Percentiles rank a stretch among this genome's conserved stretches.
These are phyloP conservation scores for Barnettozyma siamensis DNA, from an alignment of 805 yeast genomes.

Conservation along the genomic window DNA sequence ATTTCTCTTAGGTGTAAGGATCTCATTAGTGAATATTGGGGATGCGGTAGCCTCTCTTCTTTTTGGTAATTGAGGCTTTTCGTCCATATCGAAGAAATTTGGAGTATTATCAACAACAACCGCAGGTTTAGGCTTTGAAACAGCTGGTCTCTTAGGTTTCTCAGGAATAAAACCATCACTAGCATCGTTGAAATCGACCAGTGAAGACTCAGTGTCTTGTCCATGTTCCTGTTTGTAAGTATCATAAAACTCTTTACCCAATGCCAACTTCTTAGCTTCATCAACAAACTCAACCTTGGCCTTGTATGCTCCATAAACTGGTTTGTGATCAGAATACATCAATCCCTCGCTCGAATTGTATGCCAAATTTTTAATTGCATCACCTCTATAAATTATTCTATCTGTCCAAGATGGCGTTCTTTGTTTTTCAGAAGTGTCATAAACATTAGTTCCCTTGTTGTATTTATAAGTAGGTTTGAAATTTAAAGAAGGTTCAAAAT, in stretches of 20 bases:
- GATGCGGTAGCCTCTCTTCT: constrained; percentile 8
- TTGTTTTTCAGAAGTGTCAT: constrained; percentile 88
- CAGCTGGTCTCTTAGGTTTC: neutral
- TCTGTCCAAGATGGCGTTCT: constrained; percentile 98
- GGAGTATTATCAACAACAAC: constrained; percentile 5
- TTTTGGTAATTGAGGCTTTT: constrained; percentile 18
- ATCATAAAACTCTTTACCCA: constrained; percentile 56
- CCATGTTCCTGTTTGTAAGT: constrained; percentile 40
- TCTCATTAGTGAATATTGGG: constrained; percentile 9
- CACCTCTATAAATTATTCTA: constrained; percentile 66
- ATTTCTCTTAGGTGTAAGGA: constrained; percentile 19
- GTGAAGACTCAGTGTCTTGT: constrained; percentile 22
- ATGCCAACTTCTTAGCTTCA: constrained; percentile 47
- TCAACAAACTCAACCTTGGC: constrained; percentile 66
- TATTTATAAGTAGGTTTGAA: constrained; percentile 91
- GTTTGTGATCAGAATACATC: constrained; percentile 81
- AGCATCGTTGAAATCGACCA: constrained; percentile 15
- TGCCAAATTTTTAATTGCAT: constrained; percentile 50
- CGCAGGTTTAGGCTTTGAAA: neutral
- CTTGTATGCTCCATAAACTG: constrained; percentile 77
- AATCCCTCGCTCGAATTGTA: constrained; percentile 63
- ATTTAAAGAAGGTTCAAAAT: constrained; percentile 66
- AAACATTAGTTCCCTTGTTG: constrained; percentile 62
- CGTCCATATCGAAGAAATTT: constrained; percentile 19
- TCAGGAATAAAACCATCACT: constrained; percentile 2